phyloP scores from a whole-genome alignment of 1,139 yeast species.

The Pichiaceae sp. region DNA sequence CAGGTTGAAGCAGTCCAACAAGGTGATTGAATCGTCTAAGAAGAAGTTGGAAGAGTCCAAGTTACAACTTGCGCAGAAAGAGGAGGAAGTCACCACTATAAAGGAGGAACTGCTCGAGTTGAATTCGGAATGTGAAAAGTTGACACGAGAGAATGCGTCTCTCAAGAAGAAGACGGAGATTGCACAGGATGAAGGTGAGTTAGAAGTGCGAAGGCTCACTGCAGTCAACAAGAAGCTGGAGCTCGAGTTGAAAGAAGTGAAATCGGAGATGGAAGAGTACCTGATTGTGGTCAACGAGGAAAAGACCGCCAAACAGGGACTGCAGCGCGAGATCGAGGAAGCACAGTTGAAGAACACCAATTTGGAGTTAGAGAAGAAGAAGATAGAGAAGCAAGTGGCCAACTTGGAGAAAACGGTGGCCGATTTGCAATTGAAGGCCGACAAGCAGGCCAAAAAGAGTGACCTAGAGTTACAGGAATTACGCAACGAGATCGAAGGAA shows the following conservation, averaged over 20 bases:
- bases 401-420: slow-evolving; percentile 18
- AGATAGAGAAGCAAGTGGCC: slow-evolving; percentile 8
- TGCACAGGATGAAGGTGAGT: slow-evolving; percentile 14
- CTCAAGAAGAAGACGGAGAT: slow-evolving; percentile 38
- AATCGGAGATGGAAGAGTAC: slow-evolving; percentile 38
- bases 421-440: slow-evolving; percentile 20
- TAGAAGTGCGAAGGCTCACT: slow-evolving; percentile 13
- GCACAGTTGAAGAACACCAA: slow-evolving; percentile 24
- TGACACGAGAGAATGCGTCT: slow-evolving; percentile 41
- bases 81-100: slow-evolving; percentile 20
- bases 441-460: slow-evolving; percentile 4
- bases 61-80: slow-evolving; percentile 10
- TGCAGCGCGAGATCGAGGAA: slow-evolving; percentile 38
- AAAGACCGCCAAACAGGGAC: slow-evolving; percentile 34
- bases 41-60: slow-evolving; percentile 7
- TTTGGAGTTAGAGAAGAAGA: slow-evolving; percentile 9
- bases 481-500: slow-evolving; percentile 16
- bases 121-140: slow-evolving; percentile 59
- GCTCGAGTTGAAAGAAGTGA: slow-evolving; percentile 30
- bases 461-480: slow-evolving; percentile 17
- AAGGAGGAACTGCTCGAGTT: slow-evolving; percentile 44
- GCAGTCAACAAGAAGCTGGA: slow-evolving; percentile 24
- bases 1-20: slow-evolving; percentile 69
- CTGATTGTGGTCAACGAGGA: slow-evolving; percentile 40
- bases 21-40: slow-evolving; percentile 49